Evolutionary conservation across 495 filamentous ascomycete species (phyloP).

Genomic region (Aspergillus sparsus): DNA sequence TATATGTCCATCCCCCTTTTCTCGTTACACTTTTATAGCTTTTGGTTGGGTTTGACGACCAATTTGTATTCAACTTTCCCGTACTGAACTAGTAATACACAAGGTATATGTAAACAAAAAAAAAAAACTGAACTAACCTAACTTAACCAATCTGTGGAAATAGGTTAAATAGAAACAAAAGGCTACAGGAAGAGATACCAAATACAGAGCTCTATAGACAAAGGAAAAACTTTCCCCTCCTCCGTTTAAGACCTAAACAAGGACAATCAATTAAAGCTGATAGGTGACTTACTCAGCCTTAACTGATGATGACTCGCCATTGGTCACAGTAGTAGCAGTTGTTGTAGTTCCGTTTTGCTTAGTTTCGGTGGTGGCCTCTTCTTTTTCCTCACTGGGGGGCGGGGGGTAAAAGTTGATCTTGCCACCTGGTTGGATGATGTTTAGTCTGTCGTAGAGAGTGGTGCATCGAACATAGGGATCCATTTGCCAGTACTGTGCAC

Average conservation of each 20-base stretch:
- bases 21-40: too few relatives aligned
- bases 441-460: constrained; percentile 72
- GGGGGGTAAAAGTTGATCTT: constrained; percentile 67
- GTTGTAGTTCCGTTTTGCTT: constrained; percentile 11
- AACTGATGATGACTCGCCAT: constrained; percentile 20
- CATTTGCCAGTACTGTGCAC: constrained; percentile 78
- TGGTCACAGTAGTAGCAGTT: too few relatives aligned
- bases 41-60: not conserved
- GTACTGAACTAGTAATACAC: constrained; percentile 6
- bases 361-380: constrained; percentile 18
- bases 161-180: constrained; percentile 6
- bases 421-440: constrained; percentile 66
- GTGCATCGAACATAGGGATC: constrained; percentile 76
- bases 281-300: constrained; percentile 36
- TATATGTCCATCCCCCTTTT: not conserved
- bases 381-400: constrained; percentile 21
- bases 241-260: too few relatives aligned
- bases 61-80: constrained; percentile 5
- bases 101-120: constrained; percentile 10
- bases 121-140: not conserved
- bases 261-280: too few relatives aligned
- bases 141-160: constrained; percentile 4
- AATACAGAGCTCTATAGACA: not conserved
- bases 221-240: too few relatives aligned
- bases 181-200: not conserved